Conservation (phyloP, 805 yeast species). For the Candida mattraensis region DNA sequence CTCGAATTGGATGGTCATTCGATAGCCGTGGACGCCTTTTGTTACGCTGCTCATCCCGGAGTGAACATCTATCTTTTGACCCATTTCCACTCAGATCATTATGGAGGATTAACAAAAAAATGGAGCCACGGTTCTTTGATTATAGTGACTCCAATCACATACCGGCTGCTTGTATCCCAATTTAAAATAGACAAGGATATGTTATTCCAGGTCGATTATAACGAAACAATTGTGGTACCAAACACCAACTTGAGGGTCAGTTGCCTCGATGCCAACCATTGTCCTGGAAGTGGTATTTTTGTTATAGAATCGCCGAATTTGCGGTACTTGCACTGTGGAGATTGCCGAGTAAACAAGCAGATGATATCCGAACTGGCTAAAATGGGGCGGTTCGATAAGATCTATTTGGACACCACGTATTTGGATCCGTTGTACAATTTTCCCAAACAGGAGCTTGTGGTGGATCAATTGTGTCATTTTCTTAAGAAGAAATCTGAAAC, state of each 20-base stretch:
- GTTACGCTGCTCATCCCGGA: slow-evolving; percentile 44
- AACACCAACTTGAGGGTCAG: slow-evolving; percentile 52
- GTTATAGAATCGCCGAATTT: slow-evolving; percentile 53
- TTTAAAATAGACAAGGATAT: slow-evolving; percentile 52
- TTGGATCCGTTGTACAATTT: slow-evolving; percentile 71
- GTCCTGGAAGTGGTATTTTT: slow-evolving; percentile 92
- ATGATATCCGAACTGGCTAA: slow-evolving; percentile 44
- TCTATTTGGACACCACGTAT: slow-evolving; percentile 91
- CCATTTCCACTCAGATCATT: slow-evolving; percentile 95
- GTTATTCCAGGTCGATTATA: slow-evolving; percentile 39
- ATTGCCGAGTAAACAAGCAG: slow-evolving; percentile 67
- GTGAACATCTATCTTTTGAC: slow-evolving; percentile 60
- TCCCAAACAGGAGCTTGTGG: slow-evolving; percentile 73
- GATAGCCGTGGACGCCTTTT: slow-evolving; percentile 68
- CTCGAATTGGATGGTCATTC: slow-evolving; percentile 40
- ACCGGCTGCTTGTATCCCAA: slow-evolving; percentile 50
- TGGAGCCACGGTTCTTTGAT: slow-evolving; percentile 71
- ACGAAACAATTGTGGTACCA: slow-evolving; percentile 38
- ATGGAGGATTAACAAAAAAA: slow-evolving; percentile 75
- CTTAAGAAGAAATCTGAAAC: slow-evolving; percentile 31
- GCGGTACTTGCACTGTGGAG: slow-evolving; percentile 82
- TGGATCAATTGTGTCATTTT: slow-evolving; percentile 57
- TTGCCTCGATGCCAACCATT: slow-evolving; percentile 85
- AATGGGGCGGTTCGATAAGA: slow-evolving; percentile 46
- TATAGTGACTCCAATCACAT: slow-evolving; percentile 73